Percentiles rank a stretch among this genome's conserved stretches.
Evolutionary conservation across 352 stramenopile species (phyloP).

Genomic region (Phytopythium delawarense): DNA sequence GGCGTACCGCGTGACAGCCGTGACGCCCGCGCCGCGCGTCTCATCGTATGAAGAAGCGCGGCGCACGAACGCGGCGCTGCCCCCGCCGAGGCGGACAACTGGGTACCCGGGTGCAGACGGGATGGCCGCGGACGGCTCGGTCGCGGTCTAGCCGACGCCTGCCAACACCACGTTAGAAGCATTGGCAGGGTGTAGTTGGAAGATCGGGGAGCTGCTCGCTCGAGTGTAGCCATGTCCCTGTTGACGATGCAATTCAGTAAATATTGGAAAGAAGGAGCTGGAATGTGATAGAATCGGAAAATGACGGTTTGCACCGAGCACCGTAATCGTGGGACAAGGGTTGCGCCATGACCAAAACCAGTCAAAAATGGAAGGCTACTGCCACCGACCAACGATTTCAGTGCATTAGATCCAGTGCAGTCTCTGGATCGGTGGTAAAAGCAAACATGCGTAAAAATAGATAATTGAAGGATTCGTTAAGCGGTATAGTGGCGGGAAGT

Average conservation of each 20-base stretch:
- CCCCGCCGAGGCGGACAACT: slow-evolving; percentile 17
- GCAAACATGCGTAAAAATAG: not conserved
- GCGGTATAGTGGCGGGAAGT: not conserved
- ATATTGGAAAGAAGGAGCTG: not conserved
- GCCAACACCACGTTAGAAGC: too few species aligned
- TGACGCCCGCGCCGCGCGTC: slow-evolving; percentile 14
- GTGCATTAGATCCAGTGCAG: slow-evolving; percentile 4
- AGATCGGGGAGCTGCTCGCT: not conserved
- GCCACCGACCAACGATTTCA: not conserved
- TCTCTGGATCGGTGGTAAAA: not conserved
- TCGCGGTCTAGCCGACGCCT: slow-evolving; percentile 7
- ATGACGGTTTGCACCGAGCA: too few species aligned
- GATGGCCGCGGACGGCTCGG: slow-evolving; percentile 4
- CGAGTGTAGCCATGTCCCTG: not conserved
- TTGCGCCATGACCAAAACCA: not conserved
- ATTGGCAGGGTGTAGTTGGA: too few species aligned
- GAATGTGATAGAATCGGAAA: too few species aligned
- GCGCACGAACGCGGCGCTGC: slow-evolving; percentile 43
- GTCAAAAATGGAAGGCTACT: not conserved
- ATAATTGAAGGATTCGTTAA: not conserved
- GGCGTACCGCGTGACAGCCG: slow-evolving; percentile 14
- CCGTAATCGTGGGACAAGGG: not conserved
- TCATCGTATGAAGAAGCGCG: slow-evolving; percentile 60
- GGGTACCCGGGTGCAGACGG: not conserved
- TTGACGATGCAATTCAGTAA: not conserved